Evolutionary conservation across 192 early-diverging fungal genomes (phyloP).

Genomic region (Gaertneriomyces sp.): DNA sequence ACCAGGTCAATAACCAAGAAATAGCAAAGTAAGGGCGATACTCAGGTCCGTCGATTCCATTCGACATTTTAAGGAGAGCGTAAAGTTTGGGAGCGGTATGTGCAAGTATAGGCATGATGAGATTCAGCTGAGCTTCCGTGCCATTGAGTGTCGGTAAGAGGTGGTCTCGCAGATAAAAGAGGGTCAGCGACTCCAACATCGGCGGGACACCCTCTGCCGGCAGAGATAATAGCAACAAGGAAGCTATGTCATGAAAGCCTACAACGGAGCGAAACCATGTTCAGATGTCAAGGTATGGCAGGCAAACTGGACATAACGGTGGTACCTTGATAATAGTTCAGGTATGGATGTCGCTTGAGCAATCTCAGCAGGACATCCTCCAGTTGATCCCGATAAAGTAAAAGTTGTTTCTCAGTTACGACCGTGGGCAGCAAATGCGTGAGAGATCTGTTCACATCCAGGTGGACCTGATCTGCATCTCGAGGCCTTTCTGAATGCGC

Average conservation of each 20-base stretch:
- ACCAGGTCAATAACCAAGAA: slow-evolving; percentile 76
- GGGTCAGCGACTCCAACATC: slow-evolving; percentile 44
- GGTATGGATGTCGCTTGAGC: slow-evolving; percentile 17
- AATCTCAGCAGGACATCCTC: slow-evolving; percentile 12
- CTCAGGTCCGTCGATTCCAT: slow-evolving; percentile 18
- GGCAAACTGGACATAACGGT: background rate
- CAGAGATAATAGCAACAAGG: slow-evolving; percentile 24
- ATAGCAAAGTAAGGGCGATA: slow-evolving; percentile 66
- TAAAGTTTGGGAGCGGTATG: slow-evolving; percentile 9
- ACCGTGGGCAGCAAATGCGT: slow-evolving; percentile 14
- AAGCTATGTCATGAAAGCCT: slow-evolving; percentile 48
- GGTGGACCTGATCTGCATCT: slow-evolving; percentile 23
- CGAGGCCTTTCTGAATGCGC: background rate
- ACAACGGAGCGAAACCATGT: background rate
- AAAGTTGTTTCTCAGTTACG: background rate
- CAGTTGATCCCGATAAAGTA: slow-evolving; percentile 13
- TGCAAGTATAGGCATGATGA: slow-evolving; percentile 28
- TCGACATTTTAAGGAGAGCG: slow-evolving; percentile 1
- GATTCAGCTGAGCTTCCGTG: slow-evolving; percentile 48
- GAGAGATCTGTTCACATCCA: slow-evolving; percentile 36
- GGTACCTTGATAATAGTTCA: slow-evolving; percentile 63
- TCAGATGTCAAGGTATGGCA: background rate
- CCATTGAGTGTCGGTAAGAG: slow-evolving; percentile 32
- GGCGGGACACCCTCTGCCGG: slow-evolving; percentile 30
- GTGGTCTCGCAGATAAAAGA: slow-evolving; percentile 40